Evolutionary conservation across 768 basidiomycete genomes (phyloP), one percentile per base, ranked within the genome.

Genomic region (Mycena latifolia): DNA sequence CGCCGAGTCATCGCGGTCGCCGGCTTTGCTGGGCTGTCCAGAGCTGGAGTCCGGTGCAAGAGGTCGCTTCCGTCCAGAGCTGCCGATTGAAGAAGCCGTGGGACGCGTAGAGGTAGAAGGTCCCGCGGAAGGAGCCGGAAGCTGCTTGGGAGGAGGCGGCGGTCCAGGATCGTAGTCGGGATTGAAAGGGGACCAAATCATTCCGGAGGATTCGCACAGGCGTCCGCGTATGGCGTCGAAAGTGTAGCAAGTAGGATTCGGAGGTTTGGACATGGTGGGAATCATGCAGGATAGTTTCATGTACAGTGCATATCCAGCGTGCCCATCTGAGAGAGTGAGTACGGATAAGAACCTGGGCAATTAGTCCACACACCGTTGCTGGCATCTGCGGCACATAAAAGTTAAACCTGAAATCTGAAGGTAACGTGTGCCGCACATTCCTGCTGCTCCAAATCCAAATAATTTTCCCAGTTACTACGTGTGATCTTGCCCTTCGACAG

Each of bases 271-370:
- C 66, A 82, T 75, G 8, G 71, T 55, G 29, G 72, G 64, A 20
- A 82, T 76, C 82, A 92, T 85, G 10, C 61, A 65, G 7, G 74
- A 60, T 11, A 94, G 79, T 33, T 75, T 80, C 31, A 70, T 75
- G 74, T 88, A 89, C 25, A 93, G 67, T 1, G 77, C 67, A 67
- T 86, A 86, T 15, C 88, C 90, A 5, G 91, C 85, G 71, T 90
- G 87, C 2, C 89, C 88, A 69, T 94, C 93, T 72, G 91, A 90
- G 33, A 83, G 85, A 5, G 90, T 93, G 77, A 93, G 92, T 91
- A 67, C 27, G 24, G 45, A 55, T 22, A 37, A 67, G 27, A 14
- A 50, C 57, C 15, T 18, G 11, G 33, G 8, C 17, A 14, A 28
- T 3, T 20, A 1, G 5, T 39, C 46, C 9, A 57, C 65, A 29